These are phyloP conservation scores for Kappamyces sp. DNA, from an alignment of 192 early-diverging fungal genomes.

Conservation along the genomic window DNA sequence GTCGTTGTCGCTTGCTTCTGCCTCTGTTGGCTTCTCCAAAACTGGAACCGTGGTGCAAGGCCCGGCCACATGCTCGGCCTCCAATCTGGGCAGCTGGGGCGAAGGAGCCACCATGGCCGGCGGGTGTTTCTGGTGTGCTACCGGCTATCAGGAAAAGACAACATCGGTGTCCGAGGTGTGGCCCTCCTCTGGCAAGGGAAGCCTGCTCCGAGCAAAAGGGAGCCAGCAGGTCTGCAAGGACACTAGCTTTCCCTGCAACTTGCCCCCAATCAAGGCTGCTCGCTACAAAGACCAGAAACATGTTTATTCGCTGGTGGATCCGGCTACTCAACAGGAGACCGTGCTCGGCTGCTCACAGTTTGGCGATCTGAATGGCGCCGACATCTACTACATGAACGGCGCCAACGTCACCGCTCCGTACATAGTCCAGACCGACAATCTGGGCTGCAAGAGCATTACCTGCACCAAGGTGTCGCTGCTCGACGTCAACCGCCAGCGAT, in stretches of 20 bases:
- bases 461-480: not conserved
- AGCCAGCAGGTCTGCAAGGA: not conserved
- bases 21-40: not conserved
- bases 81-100: not conserved
- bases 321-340: not conserved
- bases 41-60: not conserved
- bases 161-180: not conserved
- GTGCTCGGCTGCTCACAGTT: not conserved
- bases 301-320: not conserved
- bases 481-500: not conserved
- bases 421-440: constrained; percentile 1
- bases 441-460: not conserved
- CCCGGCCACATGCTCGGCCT: not conserved
- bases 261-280: not conserved
- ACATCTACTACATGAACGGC: not conserved
- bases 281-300: not conserved
- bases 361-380: not conserved
- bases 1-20: not conserved
- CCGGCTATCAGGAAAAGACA: not conserved
- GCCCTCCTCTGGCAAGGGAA: not conserved
- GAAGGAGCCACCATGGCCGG: not conserved
- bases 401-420: not conserved
- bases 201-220: not conserved
- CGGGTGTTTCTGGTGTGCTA: not conserved
- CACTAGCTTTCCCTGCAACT: not conserved